phyloP scores from a whole-genome alignment of 140 eudicot species.

The Erigeron philadelphicus region DNA sequence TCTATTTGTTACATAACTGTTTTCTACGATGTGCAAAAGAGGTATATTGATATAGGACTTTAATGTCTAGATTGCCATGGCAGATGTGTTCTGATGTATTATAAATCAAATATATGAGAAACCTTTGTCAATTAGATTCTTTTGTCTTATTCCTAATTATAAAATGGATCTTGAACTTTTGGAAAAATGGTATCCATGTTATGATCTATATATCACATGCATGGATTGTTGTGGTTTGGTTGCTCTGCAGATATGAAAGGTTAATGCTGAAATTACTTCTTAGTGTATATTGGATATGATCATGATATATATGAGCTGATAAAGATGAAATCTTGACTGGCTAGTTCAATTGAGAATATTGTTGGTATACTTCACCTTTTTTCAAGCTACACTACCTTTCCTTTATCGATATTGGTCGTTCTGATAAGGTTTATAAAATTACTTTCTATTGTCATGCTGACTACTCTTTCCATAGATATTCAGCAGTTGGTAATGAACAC shows the following conservation, averaged over 20 bases:
- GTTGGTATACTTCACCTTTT: conserved; percentile 6
- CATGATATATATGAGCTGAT: not conserved
- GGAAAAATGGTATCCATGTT: too few relatives aligned
- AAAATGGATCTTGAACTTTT: too few relatives aligned
- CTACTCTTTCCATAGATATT: not conserved
- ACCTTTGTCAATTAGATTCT: not conserved
- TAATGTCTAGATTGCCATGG: not conserved
- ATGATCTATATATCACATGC: not conserved
- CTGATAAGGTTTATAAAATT: conserved; percentile 3
- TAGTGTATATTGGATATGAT: not conserved
- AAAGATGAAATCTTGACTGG: not conserved
- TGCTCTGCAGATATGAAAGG: not conserved
- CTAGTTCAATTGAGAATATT: not conserved
- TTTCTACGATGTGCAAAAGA: not conserved
- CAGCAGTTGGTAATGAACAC: not conserved
- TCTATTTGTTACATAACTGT: not conserved
- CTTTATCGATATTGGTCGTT: not conserved
- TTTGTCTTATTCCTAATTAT: too few relatives aligned
- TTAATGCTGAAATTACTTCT: not conserved
- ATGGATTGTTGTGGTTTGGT: not conserved
- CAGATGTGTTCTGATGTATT: not conserved
- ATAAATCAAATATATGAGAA: not conserved
- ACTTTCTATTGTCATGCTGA: conserved; percentile 23
- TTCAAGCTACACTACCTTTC: not conserved
- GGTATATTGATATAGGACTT: conserved; percentile 1